Evolutionary conservation across 306 rosid genomes (phyloP), one percentile per base, ranked within the genome.

Genomic region (Potentilla sterilis): DNA sequence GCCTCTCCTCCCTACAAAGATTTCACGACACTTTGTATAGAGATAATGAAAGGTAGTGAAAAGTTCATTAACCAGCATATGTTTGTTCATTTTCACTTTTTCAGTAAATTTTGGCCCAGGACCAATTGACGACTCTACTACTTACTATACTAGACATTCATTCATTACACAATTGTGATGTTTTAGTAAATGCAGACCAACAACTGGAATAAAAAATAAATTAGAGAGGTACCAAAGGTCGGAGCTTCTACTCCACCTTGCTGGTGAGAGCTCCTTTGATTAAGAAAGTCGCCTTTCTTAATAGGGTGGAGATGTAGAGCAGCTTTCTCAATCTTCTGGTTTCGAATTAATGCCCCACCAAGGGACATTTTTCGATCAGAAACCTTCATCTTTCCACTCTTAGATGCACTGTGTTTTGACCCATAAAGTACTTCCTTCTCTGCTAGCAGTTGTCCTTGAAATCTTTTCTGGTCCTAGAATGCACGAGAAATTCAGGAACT

Each of bases 391-490:
- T 78, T 83, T 51, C 67, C 87, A 69, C 70, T 73, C 51, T 79
- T 85, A 34, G 87, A 37, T 71, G 87, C 83, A 75, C 89, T 78
- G 8, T 77, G 82, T 69, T 81, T 83, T 59, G 89, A 72, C 76
- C 89, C 76, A 77, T 84, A 89, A 61, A 86, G 83, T 70, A 77
- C 83, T 77, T 92, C 96, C 81, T 85, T 86, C 84, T 89, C 93
- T 5, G 89, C 88, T 59, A 82, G 81, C 41, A 81, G 67, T 77
- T 84, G 91, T 49, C 82, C 78, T 35, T 72, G 81, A 59, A 74
- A 77, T 84, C 68, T 89, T 75, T 79, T 81, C 80, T 78, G 83
- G 37, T 80, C 87, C 89, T 86, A 57, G 9, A 76, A 22, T 46
- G 1, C 3, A 72, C 54, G 46, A 37, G 49, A 8, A n/a, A 63